Percentiles rank a stretch among this genome's conserved stretches.
Evolutionary conservation across 2,329 filamentous ascomycete species (phyloP).

Genomic region (Coniochaeta sp.): DNA sequence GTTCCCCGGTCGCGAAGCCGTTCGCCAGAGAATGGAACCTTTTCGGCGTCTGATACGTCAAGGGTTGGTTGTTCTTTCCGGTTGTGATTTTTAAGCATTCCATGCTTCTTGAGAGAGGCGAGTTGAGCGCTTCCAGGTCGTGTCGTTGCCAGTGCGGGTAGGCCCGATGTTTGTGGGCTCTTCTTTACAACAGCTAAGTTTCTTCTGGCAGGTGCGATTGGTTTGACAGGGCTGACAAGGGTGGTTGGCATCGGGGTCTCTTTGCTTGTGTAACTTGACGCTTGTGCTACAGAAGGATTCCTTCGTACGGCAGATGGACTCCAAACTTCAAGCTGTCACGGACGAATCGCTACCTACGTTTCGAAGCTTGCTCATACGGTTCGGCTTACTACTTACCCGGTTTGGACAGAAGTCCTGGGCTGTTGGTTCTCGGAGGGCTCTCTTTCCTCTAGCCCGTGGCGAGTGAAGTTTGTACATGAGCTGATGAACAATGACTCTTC

Average conservation of each 20-base stretch:
- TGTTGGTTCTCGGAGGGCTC: not conserved
- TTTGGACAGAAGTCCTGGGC: not conserved
- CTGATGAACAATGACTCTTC: not conserved
- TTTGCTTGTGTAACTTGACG: not conserved
- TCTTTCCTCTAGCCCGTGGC: not conserved
- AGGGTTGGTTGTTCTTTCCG: no score
- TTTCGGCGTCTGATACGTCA: not conserved
- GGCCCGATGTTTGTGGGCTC: not conserved
- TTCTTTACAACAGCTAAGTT: not conserved
- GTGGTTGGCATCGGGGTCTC: not conserved
- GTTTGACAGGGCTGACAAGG: not conserved
- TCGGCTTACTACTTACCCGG: not conserved
- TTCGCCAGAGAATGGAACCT: not conserved
- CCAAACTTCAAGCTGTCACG: not conserved
- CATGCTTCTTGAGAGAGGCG: no score
- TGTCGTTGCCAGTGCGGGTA: not conserved
- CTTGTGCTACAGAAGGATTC: not conserved
- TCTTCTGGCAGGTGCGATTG: not conserved
- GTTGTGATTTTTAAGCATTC: no score
- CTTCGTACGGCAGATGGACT: not conserved
- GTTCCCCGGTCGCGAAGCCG: not conserved
- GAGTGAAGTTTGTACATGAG: not conserved
- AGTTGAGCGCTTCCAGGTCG: no score
- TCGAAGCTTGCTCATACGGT: not conserved
- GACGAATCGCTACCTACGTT: not conserved